phyloP scores from a whole-genome alignment of 306 rosid species.

The Arachis stenosperma region DNA sequence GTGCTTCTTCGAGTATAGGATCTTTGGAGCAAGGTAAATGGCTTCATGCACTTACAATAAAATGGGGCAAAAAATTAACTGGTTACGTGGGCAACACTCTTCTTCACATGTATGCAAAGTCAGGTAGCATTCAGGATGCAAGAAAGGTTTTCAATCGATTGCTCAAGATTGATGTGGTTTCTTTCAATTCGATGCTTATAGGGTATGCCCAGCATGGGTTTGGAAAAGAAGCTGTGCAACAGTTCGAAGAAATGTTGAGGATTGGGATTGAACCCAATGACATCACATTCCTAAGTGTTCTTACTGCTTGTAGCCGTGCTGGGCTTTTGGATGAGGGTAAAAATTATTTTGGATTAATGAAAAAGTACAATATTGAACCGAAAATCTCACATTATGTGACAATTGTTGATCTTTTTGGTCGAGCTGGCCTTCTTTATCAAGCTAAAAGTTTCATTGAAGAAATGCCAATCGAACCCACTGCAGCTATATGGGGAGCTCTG shows the following conservation, averaged over 20 bases:
- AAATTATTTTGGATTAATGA: constrained; percentile 52
- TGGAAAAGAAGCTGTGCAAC: constrained; percentile 57
- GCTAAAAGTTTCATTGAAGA: constrained; percentile 52
- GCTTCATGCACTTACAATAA: constrained; percentile 53
- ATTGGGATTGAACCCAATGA: constrained; percentile 50
- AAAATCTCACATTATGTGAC: constrained; percentile 46
- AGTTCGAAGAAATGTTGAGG: constrained; percentile 44
- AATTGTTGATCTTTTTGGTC: constrained; percentile 58
- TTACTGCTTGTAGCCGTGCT: constrained; percentile 59
- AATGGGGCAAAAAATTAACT: constrained; percentile 44
- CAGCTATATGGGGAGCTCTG: constrained; percentile 53
- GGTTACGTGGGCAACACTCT: constrained; percentile 58
- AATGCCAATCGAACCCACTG: constrained; percentile 53
- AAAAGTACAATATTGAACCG: constrained; percentile 47
- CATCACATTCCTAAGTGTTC: constrained; percentile 52
- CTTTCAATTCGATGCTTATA: constrained; percentile 59
- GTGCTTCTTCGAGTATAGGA: constrained; percentile 44
- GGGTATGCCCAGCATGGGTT: constrained; percentile 63
- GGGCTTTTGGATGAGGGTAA: constrained; percentile 53
- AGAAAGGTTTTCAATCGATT: constrained; percentile 51
- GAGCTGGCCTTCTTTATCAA: constrained; percentile 58
- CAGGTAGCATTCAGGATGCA: constrained; percentile 57
- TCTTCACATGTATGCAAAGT: constrained; percentile 60
- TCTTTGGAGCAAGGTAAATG: constrained; percentile 58
- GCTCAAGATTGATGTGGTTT: constrained; percentile 46